Evolutionary conservation across 2,329 filamentous ascomycete species (phyloP).

Genomic region (Alternaria sp.): DNA sequence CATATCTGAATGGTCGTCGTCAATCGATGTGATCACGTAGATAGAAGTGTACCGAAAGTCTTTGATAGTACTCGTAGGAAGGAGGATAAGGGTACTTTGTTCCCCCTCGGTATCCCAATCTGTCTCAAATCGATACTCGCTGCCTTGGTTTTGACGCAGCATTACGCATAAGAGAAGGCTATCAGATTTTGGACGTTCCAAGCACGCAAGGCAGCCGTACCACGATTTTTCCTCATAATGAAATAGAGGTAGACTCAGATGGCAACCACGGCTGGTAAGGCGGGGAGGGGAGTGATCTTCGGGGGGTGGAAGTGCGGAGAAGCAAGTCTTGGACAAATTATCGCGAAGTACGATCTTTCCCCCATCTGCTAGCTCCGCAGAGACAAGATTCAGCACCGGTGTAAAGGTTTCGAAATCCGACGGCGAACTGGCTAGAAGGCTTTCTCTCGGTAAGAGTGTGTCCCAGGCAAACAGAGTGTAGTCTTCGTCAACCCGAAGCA

Average conservation of each 20-base stretch:
- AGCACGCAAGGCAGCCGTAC: neutral
- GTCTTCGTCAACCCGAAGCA: neutral
- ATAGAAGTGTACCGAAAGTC: neutral
- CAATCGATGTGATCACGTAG: neutral
- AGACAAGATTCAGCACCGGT: neutral
- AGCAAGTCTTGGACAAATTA: neutral
- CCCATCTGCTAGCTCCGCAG: too few relatives aligned
- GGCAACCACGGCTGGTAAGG: neutral
- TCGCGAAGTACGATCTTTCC: neutral
- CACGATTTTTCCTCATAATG: accelerated
- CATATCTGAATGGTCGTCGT: too few relatives aligned
- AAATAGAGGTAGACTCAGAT: neutral
- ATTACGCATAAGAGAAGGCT: neutral
- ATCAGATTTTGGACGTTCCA: neutral
- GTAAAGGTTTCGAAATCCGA: neutral
- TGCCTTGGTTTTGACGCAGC: neutral
- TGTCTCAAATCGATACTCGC: neutral
- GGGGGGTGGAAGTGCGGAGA: neutral
- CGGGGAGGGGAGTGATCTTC: neutral
- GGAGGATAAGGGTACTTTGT: neutral
- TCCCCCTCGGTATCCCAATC: neutral
- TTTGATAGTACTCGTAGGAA: neutral
- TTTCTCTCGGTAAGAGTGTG: neutral
- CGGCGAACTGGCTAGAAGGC: neutral
- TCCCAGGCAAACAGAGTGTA: neutral